Evolutionary conservation across 2,329 filamentous ascomycete species (phyloP), one percentile per base, ranked within the genome.

Genomic region (Corinectria fuckeliana): DNA sequence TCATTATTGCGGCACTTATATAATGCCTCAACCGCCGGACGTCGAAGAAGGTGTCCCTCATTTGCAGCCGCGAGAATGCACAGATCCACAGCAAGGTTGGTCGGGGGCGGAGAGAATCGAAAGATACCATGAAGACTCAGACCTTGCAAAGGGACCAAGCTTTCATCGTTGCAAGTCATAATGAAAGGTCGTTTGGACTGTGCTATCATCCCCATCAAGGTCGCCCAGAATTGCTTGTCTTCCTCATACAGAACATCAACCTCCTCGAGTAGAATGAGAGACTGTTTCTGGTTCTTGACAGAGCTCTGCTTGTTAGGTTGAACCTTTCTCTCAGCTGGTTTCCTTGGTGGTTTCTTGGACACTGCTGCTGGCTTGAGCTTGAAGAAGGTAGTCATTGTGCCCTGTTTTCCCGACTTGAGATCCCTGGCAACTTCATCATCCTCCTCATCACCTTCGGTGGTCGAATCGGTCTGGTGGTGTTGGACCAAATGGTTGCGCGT

Each of bases 191-290:
- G 86, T 76, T 92, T 97, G 0, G 95, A 97, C 68, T 93, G 90
- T 9, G 82, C 79, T 58, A 97, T 92, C 59, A 99, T 83, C 18
- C 85, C 84, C 42, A 91, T 81, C 4, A 98, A 85, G 0, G 92
- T 95, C 1, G 84, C 77, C 95, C 95, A 99, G 71, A 99, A 99
- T 63, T 94, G 90, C 75, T 92, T 94, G 74, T 99, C 95, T 73
- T 98, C 94, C 53, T 97, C 93, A 73, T 95, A 99, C 1, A 99
- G 82, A 14, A 98, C 79, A 71, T 99, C 96, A 0, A 92, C 92
- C 76, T 99, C 95, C 75, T 99, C 95, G 1, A 99, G 81, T 2
- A 99, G 81, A 62, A 99, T 97, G 18, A 99, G 80, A 0, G 94
- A 98, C 75, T 99, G 95, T 69, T 96, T 96, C 74, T 98, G 94